Percentiles rank a stretch among this genome's conserved stretches.
Evolutionary conservation across 768 basidiomycete species (phyloP).

Genomic region (Leccinum uliginosum): DNA sequence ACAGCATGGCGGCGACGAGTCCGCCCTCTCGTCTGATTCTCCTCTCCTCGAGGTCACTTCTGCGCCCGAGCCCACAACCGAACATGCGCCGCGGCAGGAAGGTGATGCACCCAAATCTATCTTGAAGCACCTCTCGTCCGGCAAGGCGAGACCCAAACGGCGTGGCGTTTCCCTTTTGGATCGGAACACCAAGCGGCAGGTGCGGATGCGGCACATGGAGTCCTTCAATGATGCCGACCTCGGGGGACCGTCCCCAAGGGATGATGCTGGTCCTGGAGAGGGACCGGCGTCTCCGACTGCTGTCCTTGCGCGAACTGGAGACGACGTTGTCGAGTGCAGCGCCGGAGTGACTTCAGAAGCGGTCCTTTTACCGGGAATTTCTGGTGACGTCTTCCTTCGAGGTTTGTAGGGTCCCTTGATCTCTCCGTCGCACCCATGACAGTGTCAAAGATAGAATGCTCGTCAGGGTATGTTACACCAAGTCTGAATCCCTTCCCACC

Average conservation of each 20-base stretch:
- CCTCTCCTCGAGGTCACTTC: constrained; percentile 18
- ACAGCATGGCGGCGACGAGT: constrained; percentile 5
- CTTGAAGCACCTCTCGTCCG: constrained; percentile 17
- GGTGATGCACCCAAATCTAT: constrained; percentile 20
- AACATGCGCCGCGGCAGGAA: constrained; percentile 5
- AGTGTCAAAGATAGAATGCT: constrained; percentile 77
- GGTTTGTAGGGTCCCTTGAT: constrained; percentile 42
- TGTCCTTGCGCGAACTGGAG: constrained; percentile 61
- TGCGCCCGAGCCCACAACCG: constrained; percentile 8
- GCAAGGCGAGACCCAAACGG: constrained; percentile 5
- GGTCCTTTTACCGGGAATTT: constrained; percentile 18
- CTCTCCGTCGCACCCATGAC: constrained; percentile 11
- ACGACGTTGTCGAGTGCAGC: constrained; percentile 57
- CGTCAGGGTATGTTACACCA: constrained; percentile 66
- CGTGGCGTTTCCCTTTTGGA: constrained; percentile 14
- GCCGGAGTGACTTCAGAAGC: constrained; percentile 49
- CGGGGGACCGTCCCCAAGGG: background rate
- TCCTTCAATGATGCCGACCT: constrained; percentile 19
- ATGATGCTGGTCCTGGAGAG: constrained; percentile 16
- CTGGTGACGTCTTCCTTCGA: constrained; percentile 65
- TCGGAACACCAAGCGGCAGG: constrained; percentile 8
- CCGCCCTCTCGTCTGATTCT: constrained; percentile 23
- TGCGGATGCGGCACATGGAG: constrained; percentile 13
- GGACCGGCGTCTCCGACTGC: constrained; percentile 52
- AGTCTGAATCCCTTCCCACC: constrained; percentile 42